A percentile compares a stretch with the other conserved stretches of the same genome.
phyloP scores from a whole-genome alignment of 768 basidiomycete species.

The Auricularia sp. region DNA sequence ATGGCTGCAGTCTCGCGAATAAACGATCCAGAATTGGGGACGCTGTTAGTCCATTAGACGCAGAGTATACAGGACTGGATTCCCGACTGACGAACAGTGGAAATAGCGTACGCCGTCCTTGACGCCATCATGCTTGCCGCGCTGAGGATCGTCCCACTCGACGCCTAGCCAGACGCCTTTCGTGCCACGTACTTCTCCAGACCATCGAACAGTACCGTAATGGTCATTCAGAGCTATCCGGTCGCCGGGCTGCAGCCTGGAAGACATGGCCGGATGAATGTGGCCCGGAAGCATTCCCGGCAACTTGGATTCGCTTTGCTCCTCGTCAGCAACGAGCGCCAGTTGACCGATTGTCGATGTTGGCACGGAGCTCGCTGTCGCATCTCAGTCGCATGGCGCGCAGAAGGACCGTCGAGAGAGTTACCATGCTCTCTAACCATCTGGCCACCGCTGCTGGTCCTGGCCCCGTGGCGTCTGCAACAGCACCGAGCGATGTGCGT shows the following conservation, averaged over 20 bases:
- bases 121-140: conserved; percentile 82
- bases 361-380: neutral
- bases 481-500: neutral
- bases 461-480: neutral
- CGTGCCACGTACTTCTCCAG: conserved; percentile 55
- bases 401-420: neutral
- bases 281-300: neutral
- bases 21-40: conserved; percentile 64
- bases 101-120: conserved; percentile 78
- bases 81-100: conserved; percentile 51
- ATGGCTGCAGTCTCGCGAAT: conserved; percentile 58
- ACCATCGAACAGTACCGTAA: conserved; percentile 61
- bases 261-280: neutral
- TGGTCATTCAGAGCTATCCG: conserved; percentile 46
- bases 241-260: conserved; percentile 26
- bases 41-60: conserved; percentile 26
- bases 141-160: conserved; percentile 82
- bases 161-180: conserved; percentile 83
- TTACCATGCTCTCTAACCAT: neutral
- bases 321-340: neutral
- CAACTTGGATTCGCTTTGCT: too few relatives aligned
- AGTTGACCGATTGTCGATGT: neutral
- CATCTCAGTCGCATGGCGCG: neutral
- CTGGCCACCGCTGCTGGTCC: neutral
- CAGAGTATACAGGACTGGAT: conserved; percentile 4